A percentile compares a stretch with the other conserved stretches of the same genome.
phyloP scores from a whole-genome alignment of 768 basidiomycete genomes.

The Mycena olivaceomarginata region DNA sequence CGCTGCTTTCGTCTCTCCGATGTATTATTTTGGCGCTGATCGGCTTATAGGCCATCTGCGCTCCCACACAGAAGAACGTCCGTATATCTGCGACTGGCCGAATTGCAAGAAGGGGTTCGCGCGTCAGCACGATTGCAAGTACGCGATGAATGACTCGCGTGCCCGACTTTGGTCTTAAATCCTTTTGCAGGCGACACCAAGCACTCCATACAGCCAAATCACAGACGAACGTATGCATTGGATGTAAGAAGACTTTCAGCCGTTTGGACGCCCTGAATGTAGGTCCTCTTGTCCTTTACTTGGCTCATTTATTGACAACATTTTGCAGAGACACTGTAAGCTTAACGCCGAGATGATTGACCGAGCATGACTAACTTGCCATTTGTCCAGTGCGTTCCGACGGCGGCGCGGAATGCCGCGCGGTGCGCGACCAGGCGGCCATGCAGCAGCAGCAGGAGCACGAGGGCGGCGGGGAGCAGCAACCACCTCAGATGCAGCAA shows the following conservation, averaged over 20 bases:
- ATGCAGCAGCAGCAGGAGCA: conserved; percentile 13
- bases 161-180: conserved; percentile 25
- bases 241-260: conserved; percentile 97
- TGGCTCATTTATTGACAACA: conserved; percentile 41
- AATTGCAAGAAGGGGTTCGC: conserved; percentile 97
- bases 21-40: conserved; percentile 33
- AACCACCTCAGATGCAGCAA: background rate
- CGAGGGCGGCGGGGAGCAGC: conserved; percentile 1
- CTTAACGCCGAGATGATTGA: conserved; percentile 44
- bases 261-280: conserved; percentile 96
- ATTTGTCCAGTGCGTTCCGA: conserved; percentile 83
- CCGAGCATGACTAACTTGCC: conserved; percentile 46
- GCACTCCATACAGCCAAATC: conserved; percentile 91
- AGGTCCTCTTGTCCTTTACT: conserved; percentile 59
- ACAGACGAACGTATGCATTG: conserved; percentile 90
- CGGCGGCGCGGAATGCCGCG: conserved; percentile 87
- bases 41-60: conserved; percentile 85
- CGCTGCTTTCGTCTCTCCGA: conserved; percentile 34
- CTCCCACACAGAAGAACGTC: conserved; percentile 96
- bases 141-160: conserved; percentile 50
- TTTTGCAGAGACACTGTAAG: conserved; percentile 85
- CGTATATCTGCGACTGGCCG: conserved; percentile 95
- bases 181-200: conserved; percentile 83
- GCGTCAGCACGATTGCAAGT: conserved; percentile 98
- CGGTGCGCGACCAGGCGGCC: conserved; percentile 55